Base-by-base conservation (phyloP, 331 rosid species). In the Dryas integrifolia region DNA sequence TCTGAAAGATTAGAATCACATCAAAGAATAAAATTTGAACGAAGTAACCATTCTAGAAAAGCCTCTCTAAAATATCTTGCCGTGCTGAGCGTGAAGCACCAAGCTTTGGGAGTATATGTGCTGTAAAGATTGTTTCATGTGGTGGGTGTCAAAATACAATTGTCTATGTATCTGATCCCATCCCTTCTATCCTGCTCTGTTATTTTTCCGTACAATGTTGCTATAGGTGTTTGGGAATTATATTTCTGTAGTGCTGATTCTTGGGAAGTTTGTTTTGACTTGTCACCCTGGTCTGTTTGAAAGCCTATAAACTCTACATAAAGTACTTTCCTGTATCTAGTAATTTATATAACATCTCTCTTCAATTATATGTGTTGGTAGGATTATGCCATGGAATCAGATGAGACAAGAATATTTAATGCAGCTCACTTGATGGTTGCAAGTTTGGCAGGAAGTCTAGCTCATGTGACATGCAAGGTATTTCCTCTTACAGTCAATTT, bases 391-490 rank as follows among this genome's bases (percentile, higher is more conserved):
- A 85, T 92, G 96, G 99, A 95, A 83, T 89, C 91, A 30, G 99
- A 95, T 38, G 99, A 95, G 85, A 88, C 96, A 13, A 92, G 96
- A 26, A 89, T 95, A 71, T 71, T 82, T 64, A 86, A 84, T 88
- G 99, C 96, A 24, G 97, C 99, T 21, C 97, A 89, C 82, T 83
- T 95, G 87, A 95, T 95, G 99, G 99, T 95, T 73, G 99, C 97
- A 35, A 89, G 97, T 82, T 81, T 95, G 79, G 96, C 97, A 26
- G 99, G 97, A 78, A 88, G 98, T 80, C 84, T 95, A 73, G 98
- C 98, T 52, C 99, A 95, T 72, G 98, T 95, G 53, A 95, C 98
- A 8, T 95, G 99, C 99, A 95, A 95, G 91, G 99, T 95, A 72
- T 61, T 61, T 68, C 30, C 18, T 73, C 65, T 48, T 74, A 50